Base-by-base conservation (phyloP, 2,329 filamentous ascomycete genomes). In the Beauveria brongniartii region DNA sequence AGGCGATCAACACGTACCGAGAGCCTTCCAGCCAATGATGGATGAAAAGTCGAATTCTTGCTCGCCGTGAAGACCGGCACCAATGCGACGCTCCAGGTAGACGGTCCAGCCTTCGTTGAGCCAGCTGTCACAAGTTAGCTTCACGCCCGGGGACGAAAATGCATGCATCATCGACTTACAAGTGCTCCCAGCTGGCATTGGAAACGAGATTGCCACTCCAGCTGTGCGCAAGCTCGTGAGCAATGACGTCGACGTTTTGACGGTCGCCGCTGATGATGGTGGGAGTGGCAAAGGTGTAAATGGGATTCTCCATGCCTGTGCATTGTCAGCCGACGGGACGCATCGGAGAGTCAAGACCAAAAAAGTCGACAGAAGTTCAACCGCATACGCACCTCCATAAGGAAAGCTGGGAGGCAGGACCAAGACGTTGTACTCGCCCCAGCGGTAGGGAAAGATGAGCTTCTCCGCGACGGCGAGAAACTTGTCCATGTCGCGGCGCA, bases 231-330 rank as follows among this genome's bases (percentile, higher is more conserved):
- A 89, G 69, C 82, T 86, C 92, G 72, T 96, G 94, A 1, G 94
- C 94, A 74, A 99, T 96, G 22, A 97, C 93, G 71, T 97, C 93
- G 22, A 97, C 85, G 67, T 97, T 97, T 70, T 96, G 89, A 48
- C 89, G 83, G 69, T 93, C 90, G 53, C 93, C 93, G 61, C 89
- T 94, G 70, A 99, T 92, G 67, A 97, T 89, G 41, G 92, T 96
- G 2, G 93, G 93, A 1, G 94, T 97, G 1, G 92, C 93, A 72
- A 96, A 97, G 0, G 94, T 97, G 76, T 90, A 96, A 58, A 96
- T 86, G 0, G 92, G 92, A 71, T 97, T 96, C 73, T 96, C 92
- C 89, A 92, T 92, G 64, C 86, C 85, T 82, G 61, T 4, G 66
- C 3, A 68, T 55, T 68, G 59, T 68, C 57, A 68, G 65, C 48